A percentile compares a stretch with the other conserved stretches of the same genome.
Evolutionary conservation across 495 filamentous ascomycete species (phyloP).

Genomic region (Pyrenula aspistea): DNA sequence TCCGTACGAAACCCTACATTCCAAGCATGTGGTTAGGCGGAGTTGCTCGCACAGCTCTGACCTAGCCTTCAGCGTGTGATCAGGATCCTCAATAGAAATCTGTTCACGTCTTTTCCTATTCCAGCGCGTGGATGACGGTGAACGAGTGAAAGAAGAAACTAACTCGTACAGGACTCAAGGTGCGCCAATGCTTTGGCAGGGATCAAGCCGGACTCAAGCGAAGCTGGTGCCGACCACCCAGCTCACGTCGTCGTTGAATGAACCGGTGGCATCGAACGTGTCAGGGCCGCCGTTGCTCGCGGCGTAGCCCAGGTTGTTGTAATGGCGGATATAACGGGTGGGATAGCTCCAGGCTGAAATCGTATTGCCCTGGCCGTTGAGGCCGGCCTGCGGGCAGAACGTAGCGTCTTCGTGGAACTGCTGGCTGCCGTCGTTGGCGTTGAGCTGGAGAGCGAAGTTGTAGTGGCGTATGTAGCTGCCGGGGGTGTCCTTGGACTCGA

Average conservation of each 20-base stretch:
- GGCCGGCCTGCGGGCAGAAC: conserved; percentile 35
- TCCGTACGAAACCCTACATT: neutral
- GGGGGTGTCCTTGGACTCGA: conserved; percentile 41
- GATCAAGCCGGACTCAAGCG: conserved; percentile 15
- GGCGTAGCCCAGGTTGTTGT: conserved; percentile 26
- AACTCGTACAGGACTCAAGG: conserved; percentile 2
- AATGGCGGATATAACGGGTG: conserved; percentile 42
- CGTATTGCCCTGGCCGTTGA: conserved; percentile 33
- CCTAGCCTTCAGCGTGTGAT: neutral
- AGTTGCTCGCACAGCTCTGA: neutral
- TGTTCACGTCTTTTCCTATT: conserved; percentile 3
- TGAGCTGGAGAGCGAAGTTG: conserved; percentile 31
- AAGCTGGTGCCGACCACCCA: conserved; percentile 31
- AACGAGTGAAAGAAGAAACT: conserved; percentile 4
- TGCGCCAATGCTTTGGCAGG: neutral
- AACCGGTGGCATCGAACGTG: conserved; percentile 29
- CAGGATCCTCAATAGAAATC: neutral
- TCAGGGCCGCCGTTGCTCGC: conserved; percentile 42
- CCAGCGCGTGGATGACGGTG: conserved; percentile 2
- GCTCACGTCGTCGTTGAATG: conserved; percentile 40
- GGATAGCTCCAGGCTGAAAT: conserved; percentile 44
- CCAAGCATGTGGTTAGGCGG: neutral
- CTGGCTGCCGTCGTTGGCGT: conserved; percentile 36
- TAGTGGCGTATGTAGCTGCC: conserved; percentile 43
- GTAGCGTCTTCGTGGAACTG: conserved; percentile 42